Conservation (phyloP, 1,139 yeast genomes). For the Saccharomyces hybrid region DNA sequence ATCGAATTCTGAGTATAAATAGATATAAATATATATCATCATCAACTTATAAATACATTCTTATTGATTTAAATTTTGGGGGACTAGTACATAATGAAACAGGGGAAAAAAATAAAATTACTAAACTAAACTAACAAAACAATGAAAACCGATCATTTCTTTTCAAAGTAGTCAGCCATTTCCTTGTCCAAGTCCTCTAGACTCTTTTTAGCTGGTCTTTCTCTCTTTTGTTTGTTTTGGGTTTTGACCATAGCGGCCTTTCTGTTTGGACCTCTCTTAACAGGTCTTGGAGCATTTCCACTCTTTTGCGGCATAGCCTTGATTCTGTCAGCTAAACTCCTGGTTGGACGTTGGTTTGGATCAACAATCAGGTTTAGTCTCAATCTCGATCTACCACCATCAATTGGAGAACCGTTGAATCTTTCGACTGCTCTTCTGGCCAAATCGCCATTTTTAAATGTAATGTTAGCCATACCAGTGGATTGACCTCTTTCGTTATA, state of each 20-base stretch:
- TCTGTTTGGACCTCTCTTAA: conserved; percentile 31
- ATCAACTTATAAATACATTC: neutral
- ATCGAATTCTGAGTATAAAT: neutral
- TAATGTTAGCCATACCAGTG: conserved; percentile 83
- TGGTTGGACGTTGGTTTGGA: conserved; percentile 71
- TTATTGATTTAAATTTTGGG: neutral
- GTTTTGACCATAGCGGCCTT: conserved; percentile 34
- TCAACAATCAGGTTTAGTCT: conserved; percentile 82
- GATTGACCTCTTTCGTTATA: conserved; percentile 88
- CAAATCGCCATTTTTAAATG: conserved; percentile 58
- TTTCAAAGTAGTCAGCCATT: conserved; percentile 76
- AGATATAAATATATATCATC: no score
- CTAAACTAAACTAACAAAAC: neutral
- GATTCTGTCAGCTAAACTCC: conserved; percentile 38
- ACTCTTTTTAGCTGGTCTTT: conserved; percentile 56
- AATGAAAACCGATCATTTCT: conserved; percentile 10
- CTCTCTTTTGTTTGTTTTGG: conserved; percentile 33
- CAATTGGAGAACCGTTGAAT: conserved; percentile 91
- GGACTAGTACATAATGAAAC: conserved; percentile 2
- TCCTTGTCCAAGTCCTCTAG: conserved; percentile 89
- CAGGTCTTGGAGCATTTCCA: conserved; percentile 12
- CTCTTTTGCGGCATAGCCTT: conserved; percentile 27
- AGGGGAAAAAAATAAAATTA: conserved; percentile 4
- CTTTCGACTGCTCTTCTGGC: conserved; percentile 75
- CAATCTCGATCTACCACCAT: conserved; percentile 72